Conservation (phyloP, 495 filamentous ascomycete species). For the Trypethelium eluteriae region DNA sequence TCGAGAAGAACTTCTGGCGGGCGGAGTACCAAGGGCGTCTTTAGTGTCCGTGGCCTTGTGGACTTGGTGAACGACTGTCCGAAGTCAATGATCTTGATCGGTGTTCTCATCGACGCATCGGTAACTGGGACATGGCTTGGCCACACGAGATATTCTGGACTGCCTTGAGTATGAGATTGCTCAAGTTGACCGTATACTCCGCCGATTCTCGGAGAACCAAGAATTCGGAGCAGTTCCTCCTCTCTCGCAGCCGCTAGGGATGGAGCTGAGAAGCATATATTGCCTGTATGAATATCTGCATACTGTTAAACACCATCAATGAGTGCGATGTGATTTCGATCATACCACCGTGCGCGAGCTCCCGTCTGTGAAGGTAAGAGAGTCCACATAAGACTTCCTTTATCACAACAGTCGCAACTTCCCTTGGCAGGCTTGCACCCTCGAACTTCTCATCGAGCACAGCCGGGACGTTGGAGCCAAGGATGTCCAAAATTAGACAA, state of each 20-base stretch:
- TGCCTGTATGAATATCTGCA: slow-evolving; percentile 2
- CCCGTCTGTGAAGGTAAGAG: not conserved
- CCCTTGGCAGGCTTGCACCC: not conserved
- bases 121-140: not conserved
- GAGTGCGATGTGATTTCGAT: not conserved
- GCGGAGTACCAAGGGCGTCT: slow-evolving; percentile 34
- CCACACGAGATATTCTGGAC: slow-evolving; percentile 2
- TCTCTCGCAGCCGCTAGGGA: not conserved
- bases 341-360: not conserved
- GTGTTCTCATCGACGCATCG: not conserved
- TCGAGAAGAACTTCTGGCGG: slow-evolving; percentile 42
- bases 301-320: not conserved
- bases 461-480: not conserved
- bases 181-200: not conserved
- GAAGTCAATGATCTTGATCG: slow-evolving; percentile 37
- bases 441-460: not conserved
- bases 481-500: not conserved
- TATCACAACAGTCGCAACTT: not conserved
- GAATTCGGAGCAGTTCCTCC: not conserved
- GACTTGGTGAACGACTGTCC: slow-evolving; percentile 38
- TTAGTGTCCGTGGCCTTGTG: slow-evolving; percentile 30
- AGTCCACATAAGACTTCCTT: not conserved
- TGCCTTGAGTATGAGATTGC: not conserved
- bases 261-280: slow-evolving; percentile 8
- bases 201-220: not conserved